phyloP scores from a whole-genome alignment of 2,329 filamentous ascomycete species.

The Penicillium sclerotigenum region DNA sequence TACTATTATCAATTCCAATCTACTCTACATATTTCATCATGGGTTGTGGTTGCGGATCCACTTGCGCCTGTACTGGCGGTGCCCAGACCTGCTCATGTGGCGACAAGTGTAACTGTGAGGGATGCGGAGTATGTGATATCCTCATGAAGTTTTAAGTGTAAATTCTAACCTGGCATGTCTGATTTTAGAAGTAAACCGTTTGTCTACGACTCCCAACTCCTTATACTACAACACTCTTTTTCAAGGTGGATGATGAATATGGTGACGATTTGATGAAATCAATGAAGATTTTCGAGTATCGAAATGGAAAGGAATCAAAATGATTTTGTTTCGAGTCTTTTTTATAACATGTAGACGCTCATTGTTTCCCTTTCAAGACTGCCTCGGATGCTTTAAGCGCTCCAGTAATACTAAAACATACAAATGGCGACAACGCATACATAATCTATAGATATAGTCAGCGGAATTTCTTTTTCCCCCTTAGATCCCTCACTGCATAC shows the following conservation, averaged over 20 bases:
- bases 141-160: not conserved
- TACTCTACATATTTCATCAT: conserved; percentile 21
- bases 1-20: not conserved
- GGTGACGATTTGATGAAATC: not conserved
- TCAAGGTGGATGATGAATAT: not conserved
- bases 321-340: not conserved
- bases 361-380: conserved; percentile 12
- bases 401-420: conserved; percentile 33
- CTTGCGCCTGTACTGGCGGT: conserved; percentile 35
- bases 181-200: conserved; percentile 24
- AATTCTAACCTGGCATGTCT: conserved; percentile 7
- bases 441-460: conserved; percentile 26
- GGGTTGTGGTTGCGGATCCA: conserved; percentile 36
- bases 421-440: conserved; percentile 32
- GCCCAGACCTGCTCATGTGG: conserved; percentile 34
- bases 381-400: conserved; percentile 28
- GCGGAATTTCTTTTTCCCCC: not conserved
- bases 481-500: conserved; percentile 21
- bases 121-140: conserved; percentile 38
- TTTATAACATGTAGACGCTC: not conserved
- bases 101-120: conserved; percentile 36
- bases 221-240: not conserved
- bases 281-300: not conserved
- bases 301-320: not conserved
- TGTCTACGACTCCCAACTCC: not conserved